These are phyloP conservation scores for Lachancea waltii DNA, from an alignment of 805 yeast species.

Conservation along the genomic window DNA sequence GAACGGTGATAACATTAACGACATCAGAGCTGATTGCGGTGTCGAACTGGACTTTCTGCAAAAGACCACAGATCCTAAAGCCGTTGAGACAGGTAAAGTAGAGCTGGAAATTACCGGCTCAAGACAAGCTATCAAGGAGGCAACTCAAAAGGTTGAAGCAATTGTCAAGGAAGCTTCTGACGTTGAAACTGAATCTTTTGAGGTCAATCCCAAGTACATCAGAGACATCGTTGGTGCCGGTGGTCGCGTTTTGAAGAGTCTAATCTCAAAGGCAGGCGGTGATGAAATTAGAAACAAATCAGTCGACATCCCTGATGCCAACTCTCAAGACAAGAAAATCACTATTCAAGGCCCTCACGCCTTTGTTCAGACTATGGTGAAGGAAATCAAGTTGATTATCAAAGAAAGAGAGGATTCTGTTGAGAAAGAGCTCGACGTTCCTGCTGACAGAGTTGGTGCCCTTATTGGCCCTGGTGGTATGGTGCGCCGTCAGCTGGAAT, in stretches of 20 bases:
- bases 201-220: constrained; percentile 67
- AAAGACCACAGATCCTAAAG: constrained; percentile 37
- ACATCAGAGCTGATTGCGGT: constrained; percentile 57
- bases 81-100: constrained; percentile 44
- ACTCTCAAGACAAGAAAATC: constrained; percentile 50
- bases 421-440: constrained; percentile 47
- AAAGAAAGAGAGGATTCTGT: constrained; percentile 55
- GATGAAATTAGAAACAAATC: constrained; percentile 36
- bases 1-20: constrained; percentile 74
- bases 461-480: constrained; percentile 79
- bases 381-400: constrained; percentile 56
- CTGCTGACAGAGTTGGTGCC: constrained; percentile 67
- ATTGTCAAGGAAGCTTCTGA: constrained; percentile 64
- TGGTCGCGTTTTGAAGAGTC: constrained; percentile 67
- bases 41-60: constrained; percentile 45
- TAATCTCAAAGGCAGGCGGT: constrained; percentile 75
- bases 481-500: constrained; percentile 64
- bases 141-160: constrained; percentile 52
- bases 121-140: constrained; percentile 64
- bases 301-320: constrained; percentile 57
- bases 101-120: constrained; percentile 75
- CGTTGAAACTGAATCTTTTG: constrained; percentile 46
- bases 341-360: constrained; percentile 67
- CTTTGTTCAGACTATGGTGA: constrained; percentile 62
- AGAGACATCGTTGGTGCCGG: constrained; percentile 71